These are phyloP conservation scores for Dissoconium aciculare DNA, from an alignment of 2,329 filamentous ascomycete species.

Conservation along the genomic window DNA sequence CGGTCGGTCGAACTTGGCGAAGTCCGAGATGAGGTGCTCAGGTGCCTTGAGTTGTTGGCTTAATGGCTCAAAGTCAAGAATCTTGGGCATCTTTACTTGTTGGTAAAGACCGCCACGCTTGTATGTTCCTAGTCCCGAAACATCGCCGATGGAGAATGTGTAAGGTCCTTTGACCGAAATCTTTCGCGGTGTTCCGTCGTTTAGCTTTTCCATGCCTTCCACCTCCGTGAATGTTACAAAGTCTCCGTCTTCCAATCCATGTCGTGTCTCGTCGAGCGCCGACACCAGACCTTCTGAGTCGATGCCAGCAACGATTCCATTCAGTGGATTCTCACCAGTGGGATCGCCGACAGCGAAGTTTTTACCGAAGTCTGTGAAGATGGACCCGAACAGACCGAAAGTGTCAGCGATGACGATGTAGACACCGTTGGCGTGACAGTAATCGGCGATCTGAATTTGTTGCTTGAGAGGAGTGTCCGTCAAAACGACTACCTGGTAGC, in stretches of 20 bases:
- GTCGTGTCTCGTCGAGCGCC: slow-evolving; percentile 82
- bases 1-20: slow-evolving; percentile 92
- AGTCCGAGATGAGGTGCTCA: slow-evolving; percentile 83
- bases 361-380: slow-evolving; percentile 95
- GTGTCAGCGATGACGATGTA: slow-evolving; percentile 79
- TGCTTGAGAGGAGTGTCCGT: slow-evolving; percentile 69
- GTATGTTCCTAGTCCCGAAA: slow-evolving; percentile 75
- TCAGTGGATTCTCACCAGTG: slow-evolving; percentile 75
- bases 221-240: slow-evolving; percentile 90
- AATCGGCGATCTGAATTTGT: slow-evolving; percentile 75
- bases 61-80: slow-evolving; percentile 74
- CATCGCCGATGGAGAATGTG: slow-evolving; percentile 92
- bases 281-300: slow-evolving; percentile 83
- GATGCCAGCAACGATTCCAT: slow-evolving; percentile 79
- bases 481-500: slow-evolving; percentile 83
- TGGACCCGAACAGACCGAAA: slow-evolving; percentile 82
- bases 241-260: slow-evolving; percentile 91
- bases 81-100: slow-evolving; percentile 97
- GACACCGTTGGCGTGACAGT: slow-evolving; percentile 86
- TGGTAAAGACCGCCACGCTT: slow-evolving; percentile 76
- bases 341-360: slow-evolving; percentile 83
- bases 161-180: slow-evolving; percentile 88
- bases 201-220: slow-evolving; percentile 80
- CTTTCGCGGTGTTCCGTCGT: slow-evolving; percentile 71
- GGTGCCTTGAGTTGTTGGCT: slow-evolving; percentile 67